Evolutionary conservation across 108 stramenopile species (phyloP).

Genomic region (Cyclotella distinguenda): DNA sequence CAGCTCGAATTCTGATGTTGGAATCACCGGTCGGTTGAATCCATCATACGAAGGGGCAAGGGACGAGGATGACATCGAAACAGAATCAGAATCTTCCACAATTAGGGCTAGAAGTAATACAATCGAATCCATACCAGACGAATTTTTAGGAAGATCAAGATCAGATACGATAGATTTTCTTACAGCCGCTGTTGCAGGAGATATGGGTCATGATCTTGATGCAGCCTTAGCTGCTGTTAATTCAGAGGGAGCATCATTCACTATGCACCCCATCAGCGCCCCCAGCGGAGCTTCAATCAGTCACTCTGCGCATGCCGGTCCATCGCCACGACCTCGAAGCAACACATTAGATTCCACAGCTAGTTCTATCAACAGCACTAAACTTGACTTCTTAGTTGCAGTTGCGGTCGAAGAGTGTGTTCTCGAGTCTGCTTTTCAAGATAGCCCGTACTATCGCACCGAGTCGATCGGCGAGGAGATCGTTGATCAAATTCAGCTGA

Average conservation of each 20-base stretch:
- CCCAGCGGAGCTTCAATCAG: conserved; percentile 39
- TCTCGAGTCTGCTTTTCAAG: conserved; percentile 18
- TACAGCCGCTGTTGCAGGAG: conserved; percentile 47
- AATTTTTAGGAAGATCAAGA: conserved; percentile 20
- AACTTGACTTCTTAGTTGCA: conserved; percentile 44
- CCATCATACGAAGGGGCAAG: not conserved
- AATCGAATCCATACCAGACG: conserved; percentile 25
- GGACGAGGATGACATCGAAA: conserved; percentile 20
- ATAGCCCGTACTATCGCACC: conserved; percentile 11
- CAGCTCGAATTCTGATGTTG: not conserved
- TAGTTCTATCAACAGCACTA: conserved; percentile 45
- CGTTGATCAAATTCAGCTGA: conserved; percentile 11
- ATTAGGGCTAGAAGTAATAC: conserved; percentile 28
- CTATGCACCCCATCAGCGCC: conserved; percentile 39
- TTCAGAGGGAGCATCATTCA: conserved; percentile 32
- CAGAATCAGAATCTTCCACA: conserved; percentile 12
- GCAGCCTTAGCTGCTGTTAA: conserved; percentile 35
- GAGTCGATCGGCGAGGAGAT: conserved; percentile 20
- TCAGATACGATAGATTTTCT: conserved; percentile 49
- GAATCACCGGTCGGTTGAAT: not conserved
- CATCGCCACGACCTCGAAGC: conserved; percentile 20
- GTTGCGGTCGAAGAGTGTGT: conserved; percentile 37
- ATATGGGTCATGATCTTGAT: conserved; percentile 46
- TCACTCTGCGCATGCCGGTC: not conserved
- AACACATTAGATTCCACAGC: conserved; percentile 44